Percentiles rank a stretch among this genome's conserved stretches.
phyloP scores from a whole-genome alignment of 2,329 filamentous ascomycete species.

The Ilyonectria destructans region DNA sequence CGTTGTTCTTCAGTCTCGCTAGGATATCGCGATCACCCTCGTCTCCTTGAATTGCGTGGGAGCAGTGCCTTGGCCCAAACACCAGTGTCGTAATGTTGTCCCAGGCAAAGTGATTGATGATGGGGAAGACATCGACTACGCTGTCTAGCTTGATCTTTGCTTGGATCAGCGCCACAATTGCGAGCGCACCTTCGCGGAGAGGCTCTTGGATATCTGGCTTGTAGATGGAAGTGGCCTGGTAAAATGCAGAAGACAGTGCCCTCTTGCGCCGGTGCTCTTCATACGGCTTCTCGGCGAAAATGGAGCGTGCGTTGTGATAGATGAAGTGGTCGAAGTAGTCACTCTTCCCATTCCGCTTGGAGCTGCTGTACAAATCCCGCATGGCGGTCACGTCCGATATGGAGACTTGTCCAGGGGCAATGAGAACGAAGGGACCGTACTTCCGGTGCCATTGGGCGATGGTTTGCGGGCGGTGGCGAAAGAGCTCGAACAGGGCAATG shows the following conservation, averaged over 20 bases:
- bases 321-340: conserved; percentile 17
- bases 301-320: conserved; percentile 14
- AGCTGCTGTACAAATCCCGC: conserved; percentile 17
- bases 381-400: conserved; percentile 12
- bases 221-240: conserved; percentile 20
- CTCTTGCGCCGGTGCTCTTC: conserved; percentile 15
- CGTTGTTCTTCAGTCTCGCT: conserved; percentile 11
- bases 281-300: conserved; percentile 14
- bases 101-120: neutral
- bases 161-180: neutral
- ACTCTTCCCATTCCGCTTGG: conserved; percentile 18
- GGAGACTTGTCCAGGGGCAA: conserved; percentile 13
- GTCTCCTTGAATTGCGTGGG: neutral
- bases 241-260: conserved; percentile 13
- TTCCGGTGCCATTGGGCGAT: conserved; percentile 19
- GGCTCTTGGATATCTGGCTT: conserved; percentile 6
- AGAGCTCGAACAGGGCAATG: conserved; percentile 14
- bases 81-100: neutral
- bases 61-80: neutral
- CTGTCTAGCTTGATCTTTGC: neutral
- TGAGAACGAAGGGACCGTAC: conserved; percentile 15
- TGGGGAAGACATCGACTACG: neutral
- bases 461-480: conserved; percentile 8
- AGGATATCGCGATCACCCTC: conserved; percentile 4
- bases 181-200: neutral